These are phyloP conservation scores for Pyracantha coccinea DNA, from an alignment of 331 rosid genomes.

Conservation along the genomic window DNA sequence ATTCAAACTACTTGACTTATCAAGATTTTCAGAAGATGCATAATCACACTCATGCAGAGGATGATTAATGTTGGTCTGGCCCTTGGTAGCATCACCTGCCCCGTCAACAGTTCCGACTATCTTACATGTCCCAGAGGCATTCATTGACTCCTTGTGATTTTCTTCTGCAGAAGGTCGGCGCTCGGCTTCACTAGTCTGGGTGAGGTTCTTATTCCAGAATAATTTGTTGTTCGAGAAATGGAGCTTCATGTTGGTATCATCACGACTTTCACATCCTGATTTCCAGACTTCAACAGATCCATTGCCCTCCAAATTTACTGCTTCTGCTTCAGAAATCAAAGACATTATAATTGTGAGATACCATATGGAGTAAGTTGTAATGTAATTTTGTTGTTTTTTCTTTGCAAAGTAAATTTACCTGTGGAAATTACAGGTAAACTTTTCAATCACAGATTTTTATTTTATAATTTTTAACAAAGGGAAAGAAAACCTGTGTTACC, in stretches of 20 bases:
- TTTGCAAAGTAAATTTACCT: neutral
- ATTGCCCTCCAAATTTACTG: slow-evolving; percentile 18
- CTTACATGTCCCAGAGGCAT: slow-evolving; percentile 17
- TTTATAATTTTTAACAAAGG: too few relatives aligned
- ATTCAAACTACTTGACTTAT: slow-evolving; percentile 40
- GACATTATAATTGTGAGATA: slow-evolving; percentile 1
- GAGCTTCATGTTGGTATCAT: slow-evolving; percentile 29
- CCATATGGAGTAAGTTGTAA: neutral
- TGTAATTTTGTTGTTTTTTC: neutral
- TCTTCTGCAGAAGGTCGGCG: slow-evolving; percentile 25
- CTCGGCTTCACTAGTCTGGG: slow-evolving; percentile 33
- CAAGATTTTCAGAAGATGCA: slow-evolving; percentile 34
- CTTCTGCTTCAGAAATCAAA: slow-evolving; percentile 21
- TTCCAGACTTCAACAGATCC: slow-evolving; percentile 13
- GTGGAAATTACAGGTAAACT: neutral
- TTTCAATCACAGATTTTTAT: neutral
- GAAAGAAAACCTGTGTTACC: slow-evolving; percentile 22
- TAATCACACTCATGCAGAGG: slow-evolving; percentile 29
- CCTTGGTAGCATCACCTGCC: slow-evolving; percentile 21
- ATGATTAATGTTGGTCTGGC: slow-evolving; percentile 19
- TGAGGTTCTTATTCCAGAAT: slow-evolving; percentile 26
- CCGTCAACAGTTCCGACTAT: slow-evolving; percentile 15
- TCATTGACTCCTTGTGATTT: slow-evolving; percentile 21
- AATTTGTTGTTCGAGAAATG: slow-evolving; percentile 24
- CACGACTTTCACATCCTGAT: slow-evolving; percentile 41